A percentile compares a stretch with the other conserved stretches of the same genome.
Conservation (phyloP, 2,329 filamentous ascomycete genomes). For the Orbilia quercus region DNA sequence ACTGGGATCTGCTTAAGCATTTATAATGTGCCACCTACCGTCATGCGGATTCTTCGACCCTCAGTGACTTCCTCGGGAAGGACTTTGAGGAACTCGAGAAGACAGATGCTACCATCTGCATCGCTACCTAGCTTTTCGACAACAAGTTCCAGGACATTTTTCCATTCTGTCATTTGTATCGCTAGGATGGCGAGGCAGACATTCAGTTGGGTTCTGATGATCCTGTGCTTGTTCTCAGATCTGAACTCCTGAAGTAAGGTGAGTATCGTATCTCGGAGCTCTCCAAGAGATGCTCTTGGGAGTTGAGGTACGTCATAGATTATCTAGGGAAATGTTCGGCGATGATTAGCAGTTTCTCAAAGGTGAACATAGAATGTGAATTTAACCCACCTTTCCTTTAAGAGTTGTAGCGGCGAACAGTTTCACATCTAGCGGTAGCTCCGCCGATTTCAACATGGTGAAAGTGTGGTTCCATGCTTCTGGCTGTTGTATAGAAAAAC, state of each 20-base stretch:
- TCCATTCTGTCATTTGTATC: conserved; percentile 96
- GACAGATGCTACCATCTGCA: conserved; percentile 81
- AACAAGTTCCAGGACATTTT: conserved; percentile 86
- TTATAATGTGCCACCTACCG: conserved; percentile 78
- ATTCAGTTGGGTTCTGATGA: conserved; percentile 88
- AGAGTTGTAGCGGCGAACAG: conserved; percentile 96
- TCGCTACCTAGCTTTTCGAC: conserved; percentile 81
- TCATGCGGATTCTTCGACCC: conserved; percentile 98
- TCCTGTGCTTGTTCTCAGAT: conserved; percentile 77
- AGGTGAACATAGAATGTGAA: conserved; percentile 26
- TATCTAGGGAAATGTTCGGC: conserved; percentile 72
- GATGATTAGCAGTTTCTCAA: conserved; percentile 1
- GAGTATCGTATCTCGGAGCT: conserved; percentile 85
- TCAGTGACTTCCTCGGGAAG: conserved; percentile 98
- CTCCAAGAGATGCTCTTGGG: conserved; percentile 76
- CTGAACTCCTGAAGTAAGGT: conserved; percentile 83
- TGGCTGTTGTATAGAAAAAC: conserved; percentile 68
- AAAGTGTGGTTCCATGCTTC: conserved; percentile 92
- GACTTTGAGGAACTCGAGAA: conserved; percentile 95
- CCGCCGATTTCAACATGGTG: conserved; percentile 82
- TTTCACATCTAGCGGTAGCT: conserved; percentile 80
- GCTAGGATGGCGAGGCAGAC: conserved; percentile 94
- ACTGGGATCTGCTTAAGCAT: conserved; percentile 63
- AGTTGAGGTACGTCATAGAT: conserved; percentile 95
- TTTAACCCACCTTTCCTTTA: conserved; percentile 87